These are phyloP conservation scores for Starmerella ratchasimensis DNA, from an alignment of 805 yeast genomes.

Conservation along the genomic window DNA sequence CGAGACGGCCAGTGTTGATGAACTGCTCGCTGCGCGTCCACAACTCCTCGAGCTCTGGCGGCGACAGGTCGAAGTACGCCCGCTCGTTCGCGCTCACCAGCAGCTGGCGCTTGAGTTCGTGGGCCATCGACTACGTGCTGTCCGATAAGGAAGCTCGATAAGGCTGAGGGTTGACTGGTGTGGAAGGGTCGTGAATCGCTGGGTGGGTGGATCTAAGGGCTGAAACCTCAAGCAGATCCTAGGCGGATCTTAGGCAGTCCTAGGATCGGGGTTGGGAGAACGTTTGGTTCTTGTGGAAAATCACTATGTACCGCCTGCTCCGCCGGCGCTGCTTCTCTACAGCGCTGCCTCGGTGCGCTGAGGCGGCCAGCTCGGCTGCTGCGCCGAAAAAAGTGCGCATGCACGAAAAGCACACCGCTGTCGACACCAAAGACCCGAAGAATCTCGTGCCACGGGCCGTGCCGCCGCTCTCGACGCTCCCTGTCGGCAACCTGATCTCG, in stretches of 20 bases:
- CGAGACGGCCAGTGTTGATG: conserved; percentile 22
- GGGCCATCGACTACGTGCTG: too few species aligned
- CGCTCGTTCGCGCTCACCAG: conserved; percentile 39
- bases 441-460: conserved; percentile 19
- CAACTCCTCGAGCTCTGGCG: conserved; percentile 33
- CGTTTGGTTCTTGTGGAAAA: too few species aligned
- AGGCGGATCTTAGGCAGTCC: too few species aligned
- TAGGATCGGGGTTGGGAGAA: too few species aligned
- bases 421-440: conserved; percentile 17
- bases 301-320: too few species aligned
- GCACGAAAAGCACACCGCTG: conserved; percentile 20
- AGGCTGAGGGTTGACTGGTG: too few species aligned
- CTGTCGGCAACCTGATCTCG: conserved; percentile 21
- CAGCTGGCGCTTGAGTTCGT: conserved; percentile 31
- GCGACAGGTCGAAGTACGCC: conserved; percentile 36
- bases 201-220: too few species aligned
- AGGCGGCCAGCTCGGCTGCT: conserved; percentile 1
- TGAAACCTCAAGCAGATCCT: too few species aligned
- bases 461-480: conserved; percentile 16
- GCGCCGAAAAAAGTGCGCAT: conserved; percentile 7
- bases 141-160: too few species aligned
- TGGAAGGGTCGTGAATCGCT: too few species aligned
- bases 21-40: conserved; percentile 31
- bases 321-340: too few species aligned
- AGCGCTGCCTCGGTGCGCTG: too few species aligned